Base-by-base conservation (phyloP, 2,329 filamentous ascomycete genomes). In the Sporothrix phasma region DNA sequence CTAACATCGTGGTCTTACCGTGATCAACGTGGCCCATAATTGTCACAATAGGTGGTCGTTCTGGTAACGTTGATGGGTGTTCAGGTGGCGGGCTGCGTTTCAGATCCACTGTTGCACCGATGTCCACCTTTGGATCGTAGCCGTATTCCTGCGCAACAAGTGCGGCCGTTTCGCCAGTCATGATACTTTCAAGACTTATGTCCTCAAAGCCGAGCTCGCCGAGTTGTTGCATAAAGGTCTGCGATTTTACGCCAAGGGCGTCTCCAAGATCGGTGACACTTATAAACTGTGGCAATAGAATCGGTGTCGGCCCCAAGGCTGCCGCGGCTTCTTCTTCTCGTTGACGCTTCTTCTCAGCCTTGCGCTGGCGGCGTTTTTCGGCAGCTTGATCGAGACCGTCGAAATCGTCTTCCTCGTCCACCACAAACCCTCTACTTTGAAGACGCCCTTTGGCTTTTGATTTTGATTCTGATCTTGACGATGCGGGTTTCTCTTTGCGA, bases 21-120 rank as follows among this genome's bases (percentile, higher is more conserved):
- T 99, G 94, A 73, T 99, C 95, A 70, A 99, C 94, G 69, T 99
- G 94, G 2, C 94, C 94, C 95, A 99, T 99, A 72, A 99, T 99
- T 0, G 95, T 97, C 45, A 99, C 92, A 41, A 99, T 91, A 0
- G 94, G 95, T 7, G 94, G 93, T 17, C 95, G 85, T 39, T 79
- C 75, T 1, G 92, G 91, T 7, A 97, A 76, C 15, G 75, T 70
- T 0, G 88, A 84, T 58, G 79, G 82, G 73, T 93, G 90, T 70
- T 86, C 86, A 8, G 85, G 84, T 29, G 81, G 77, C 1, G 91
- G 87, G 11, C 87, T 84, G 26, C 89, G 82, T 66, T 82, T 83
- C 45, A 99, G 76, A 73, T 99, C 93, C 51, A 85, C 79, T 1
- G 77, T 74, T 54, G 88, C 85, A 19, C 79, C 87, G 71, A 73